Evolutionary conservation across 2,329 filamentous ascomycete genomes (phyloP).

Genomic region (Rhynchosporium graminicola): DNA sequence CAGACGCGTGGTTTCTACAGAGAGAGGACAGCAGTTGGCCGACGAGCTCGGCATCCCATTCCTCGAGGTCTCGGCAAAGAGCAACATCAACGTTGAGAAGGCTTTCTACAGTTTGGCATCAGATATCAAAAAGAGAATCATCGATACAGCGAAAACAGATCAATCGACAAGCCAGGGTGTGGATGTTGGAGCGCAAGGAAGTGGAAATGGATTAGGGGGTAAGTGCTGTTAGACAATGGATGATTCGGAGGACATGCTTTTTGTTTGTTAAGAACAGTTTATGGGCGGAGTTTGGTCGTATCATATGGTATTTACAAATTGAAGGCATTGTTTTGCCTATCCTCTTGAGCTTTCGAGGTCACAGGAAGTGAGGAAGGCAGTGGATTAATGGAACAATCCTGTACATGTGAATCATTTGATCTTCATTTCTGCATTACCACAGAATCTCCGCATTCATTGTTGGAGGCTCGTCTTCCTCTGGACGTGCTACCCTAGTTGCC

Average conservation of each 20-base stretch:
- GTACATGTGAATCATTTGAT: constrained; percentile 14
- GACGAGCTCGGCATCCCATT: constrained; percentile 97
- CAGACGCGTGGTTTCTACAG: constrained; percentile 90
- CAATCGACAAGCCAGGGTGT: constrained; percentile 60
- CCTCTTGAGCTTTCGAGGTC: constrained; percentile 22
- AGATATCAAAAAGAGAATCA: constrained; percentile 98
- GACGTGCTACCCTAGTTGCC: constrained; percentile 27
- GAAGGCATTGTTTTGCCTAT: constrained; percentile 33
- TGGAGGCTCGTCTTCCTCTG: constrained; percentile 43
- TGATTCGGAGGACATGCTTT: constrained; percentile 25
- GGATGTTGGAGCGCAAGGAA: constrained; percentile 65
- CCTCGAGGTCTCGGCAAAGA: constrained; percentile 97
- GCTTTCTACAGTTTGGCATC: constrained; percentile 93
- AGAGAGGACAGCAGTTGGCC: constrained; percentile 89
- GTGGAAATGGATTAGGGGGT: constrained; percentile 54
- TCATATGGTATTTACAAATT: constrained; percentile 38
- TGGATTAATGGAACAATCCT: constrained; percentile 22
- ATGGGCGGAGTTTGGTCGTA: constrained; percentile 41
- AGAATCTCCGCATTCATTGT: constrained; percentile 50
- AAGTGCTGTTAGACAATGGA: constrained; percentile 72
- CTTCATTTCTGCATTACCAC: constrained; percentile 43
- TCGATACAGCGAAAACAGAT: constrained; percentile 84
- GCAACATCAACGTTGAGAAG: constrained; percentile 99
- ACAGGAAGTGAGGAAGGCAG: constrained; percentile 9
- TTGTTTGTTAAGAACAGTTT: constrained; percentile 38